Percentiles rank a stretch among this genome's conserved stretches.
phyloP scores from a whole-genome alignment of 345 rosid genomes.

The Eucalyptus pumila region DNA sequence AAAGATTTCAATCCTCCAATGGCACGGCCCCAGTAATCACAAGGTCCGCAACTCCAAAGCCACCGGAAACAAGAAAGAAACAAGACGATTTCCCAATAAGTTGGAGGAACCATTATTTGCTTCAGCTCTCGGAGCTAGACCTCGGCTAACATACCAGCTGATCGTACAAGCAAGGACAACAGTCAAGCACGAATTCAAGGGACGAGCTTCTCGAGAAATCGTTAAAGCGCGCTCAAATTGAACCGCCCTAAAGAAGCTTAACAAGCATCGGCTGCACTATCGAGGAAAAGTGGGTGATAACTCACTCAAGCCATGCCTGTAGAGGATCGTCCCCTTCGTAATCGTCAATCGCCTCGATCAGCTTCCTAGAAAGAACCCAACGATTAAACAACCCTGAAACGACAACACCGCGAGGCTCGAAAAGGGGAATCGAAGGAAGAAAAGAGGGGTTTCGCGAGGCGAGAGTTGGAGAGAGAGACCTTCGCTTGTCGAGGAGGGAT shows the following conservation, averaged over 20 bases:
- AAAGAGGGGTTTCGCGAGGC: not conserved
- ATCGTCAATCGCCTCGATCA: conserved; percentile 64
- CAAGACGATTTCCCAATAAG: not conserved
- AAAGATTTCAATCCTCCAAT: not conserved
- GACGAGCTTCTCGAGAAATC: not conserved
- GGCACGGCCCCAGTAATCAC: not conserved
- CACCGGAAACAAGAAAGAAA: not conserved
- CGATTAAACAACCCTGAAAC: not conserved
- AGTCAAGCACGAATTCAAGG: not conserved
- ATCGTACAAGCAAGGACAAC: not conserved
- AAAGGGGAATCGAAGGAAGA: not conserved
- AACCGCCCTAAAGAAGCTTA: not conserved
- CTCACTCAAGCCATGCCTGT: conserved; percentile 77
- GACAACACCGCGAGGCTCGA: not conserved
- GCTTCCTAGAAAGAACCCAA: conserved; percentile 24
- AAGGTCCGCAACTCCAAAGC: not conserved
- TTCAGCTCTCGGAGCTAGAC: not conserved
- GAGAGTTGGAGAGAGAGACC: conserved; percentile 11
- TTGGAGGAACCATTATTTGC: not conserved
- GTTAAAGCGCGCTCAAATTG: not conserved
- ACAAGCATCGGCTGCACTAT: rapidly evolving
- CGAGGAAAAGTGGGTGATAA: not conserved
- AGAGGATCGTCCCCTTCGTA: conserved; percentile 84
- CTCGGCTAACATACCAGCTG: not conserved
- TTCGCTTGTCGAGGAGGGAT: conserved; percentile 49